These are phyloP conservation scores for Solanum verrucosum DNA, from an alignment of 257 asterid species.

Conservation along the genomic window DNA sequence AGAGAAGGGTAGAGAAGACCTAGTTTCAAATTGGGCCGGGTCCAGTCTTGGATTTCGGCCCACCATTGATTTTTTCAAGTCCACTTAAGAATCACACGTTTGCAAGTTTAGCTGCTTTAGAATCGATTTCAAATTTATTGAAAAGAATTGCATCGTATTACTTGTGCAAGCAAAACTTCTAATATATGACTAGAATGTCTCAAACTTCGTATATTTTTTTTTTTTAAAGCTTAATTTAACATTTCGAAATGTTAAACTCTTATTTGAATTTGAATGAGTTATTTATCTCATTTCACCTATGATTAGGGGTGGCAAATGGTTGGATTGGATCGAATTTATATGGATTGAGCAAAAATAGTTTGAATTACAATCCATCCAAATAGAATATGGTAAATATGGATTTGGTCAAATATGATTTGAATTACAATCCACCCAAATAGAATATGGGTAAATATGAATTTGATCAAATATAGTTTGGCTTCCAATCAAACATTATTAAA, in stretches of 20 bases:
- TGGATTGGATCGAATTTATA: too few relatives aligned
- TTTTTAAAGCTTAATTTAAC: background rate
- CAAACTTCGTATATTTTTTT: background rate
- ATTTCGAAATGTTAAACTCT: background rate
- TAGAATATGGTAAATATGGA: too few relatives aligned
- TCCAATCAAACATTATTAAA: background rate
- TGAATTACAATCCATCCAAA: too few relatives aligned
- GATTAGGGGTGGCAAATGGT: too few relatives aligned
- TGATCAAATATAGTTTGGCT: background rate
- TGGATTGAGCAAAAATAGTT: too few relatives aligned
- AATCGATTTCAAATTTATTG: background rate
- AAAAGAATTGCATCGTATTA: background rate
- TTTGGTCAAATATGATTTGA: too few relatives aligned
- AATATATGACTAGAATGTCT: fast-evolving
- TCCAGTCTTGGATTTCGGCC: background rate
- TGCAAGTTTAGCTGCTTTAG: background rate
- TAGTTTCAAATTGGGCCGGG: background rate
- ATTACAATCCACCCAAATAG: too few relatives aligned
- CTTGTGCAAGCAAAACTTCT: background rate
- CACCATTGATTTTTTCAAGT: background rate
- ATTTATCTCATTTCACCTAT: background rate
- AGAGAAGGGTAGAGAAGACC: background rate
- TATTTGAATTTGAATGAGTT: background rate
- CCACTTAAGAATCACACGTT: background rate
- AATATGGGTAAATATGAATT: too few relatives aligned